Percentiles rank a stretch among this genome's conserved stretches.
Evolutionary conservation across 495 filamentous ascomycete species (phyloP).

Genomic region (Beverwykella pulmonaria): DNA sequence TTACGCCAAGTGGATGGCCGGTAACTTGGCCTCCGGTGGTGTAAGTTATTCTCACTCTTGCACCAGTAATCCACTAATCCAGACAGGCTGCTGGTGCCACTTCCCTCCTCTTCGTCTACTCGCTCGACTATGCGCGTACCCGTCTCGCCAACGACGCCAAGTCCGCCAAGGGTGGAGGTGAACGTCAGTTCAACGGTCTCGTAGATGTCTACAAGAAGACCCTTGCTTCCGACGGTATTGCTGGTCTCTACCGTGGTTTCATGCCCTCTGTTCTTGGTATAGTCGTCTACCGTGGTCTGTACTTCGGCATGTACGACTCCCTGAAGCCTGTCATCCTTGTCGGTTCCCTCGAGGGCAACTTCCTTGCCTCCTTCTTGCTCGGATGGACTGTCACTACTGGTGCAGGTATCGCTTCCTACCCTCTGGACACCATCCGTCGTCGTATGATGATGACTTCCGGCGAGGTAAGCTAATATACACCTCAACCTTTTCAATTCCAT

Average conservation of each 20-base stretch:
- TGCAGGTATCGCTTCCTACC: conserved; percentile 99
- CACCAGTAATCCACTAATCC: conserved; percentile 38
- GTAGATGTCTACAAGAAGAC: conserved; percentile 99
- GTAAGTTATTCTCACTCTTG: conserved; percentile 59
- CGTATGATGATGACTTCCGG: conserved; percentile 99
- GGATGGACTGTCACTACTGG: conserved; percentile 99
- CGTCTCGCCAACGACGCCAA: conserved; percentile 99
- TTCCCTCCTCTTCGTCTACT: conserved; percentile 99
- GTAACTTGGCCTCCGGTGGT: conserved; percentile 99
- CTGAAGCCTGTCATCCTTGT: conserved; percentile 97
- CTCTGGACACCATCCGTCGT: conserved; percentile 98
- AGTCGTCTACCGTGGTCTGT: conserved; percentile 99
- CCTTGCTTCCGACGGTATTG: conserved; percentile 94
- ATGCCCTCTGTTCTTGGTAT: conserved; percentile 98
- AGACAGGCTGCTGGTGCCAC: conserved; percentile 92
- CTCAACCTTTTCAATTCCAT: conserved; percentile 1
- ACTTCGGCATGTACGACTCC: conserved; percentile 99
- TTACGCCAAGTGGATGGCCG: conserved; percentile 98
- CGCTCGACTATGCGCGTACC: conserved; percentile 99
- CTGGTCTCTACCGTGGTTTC: conserved; percentile 99
- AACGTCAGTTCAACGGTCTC: conserved; percentile 99
- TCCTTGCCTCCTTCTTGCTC: conserved; percentile 97
- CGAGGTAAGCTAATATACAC: conserved; percentile 65
- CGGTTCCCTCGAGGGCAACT: conserved; percentile 92
- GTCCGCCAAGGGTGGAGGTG: conserved; percentile 93